phyloP scores from a whole-genome alignment of 2,329 filamentous ascomycete genomes.

The Botryotinia narcissicola region DNA sequence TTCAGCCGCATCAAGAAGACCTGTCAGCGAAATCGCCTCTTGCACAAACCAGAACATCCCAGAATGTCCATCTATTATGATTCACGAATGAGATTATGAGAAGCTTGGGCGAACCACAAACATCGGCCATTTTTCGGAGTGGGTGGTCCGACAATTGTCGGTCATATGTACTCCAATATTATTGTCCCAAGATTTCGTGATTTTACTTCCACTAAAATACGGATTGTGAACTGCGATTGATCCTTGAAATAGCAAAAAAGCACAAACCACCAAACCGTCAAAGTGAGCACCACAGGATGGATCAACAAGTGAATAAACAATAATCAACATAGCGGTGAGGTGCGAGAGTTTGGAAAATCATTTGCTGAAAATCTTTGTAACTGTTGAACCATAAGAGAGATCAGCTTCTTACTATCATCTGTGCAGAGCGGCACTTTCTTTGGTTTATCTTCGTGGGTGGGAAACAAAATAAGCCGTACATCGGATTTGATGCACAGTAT shows the following conservation, averaged over 20 bases:
- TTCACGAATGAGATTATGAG: background rate
- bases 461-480: background rate
- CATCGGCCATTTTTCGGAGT: background rate
- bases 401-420: background rate
- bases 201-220: conserved; percentile 1
- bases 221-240: background rate
- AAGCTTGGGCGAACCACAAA: background rate
- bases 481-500: conserved; percentile 1
- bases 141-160: background rate
- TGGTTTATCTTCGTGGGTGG: background rate
- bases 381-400: background rate
- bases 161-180: conserved; percentile 7
- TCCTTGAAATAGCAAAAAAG: background rate
- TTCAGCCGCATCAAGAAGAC: background rate
- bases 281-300: conserved; percentile 1
- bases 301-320: background rate
- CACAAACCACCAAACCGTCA: background rate
- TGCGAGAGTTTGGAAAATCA: background rate
- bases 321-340: conserved; percentile 14
- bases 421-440: background rate
- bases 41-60: background rate
- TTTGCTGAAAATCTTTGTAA: background rate
- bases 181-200: background rate
- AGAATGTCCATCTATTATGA: background rate
- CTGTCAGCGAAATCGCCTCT: background rate